Evolutionary conservation across 208 protist genomes (phyloP).

Genomic region (Blechomonas ayalai): DNA sequence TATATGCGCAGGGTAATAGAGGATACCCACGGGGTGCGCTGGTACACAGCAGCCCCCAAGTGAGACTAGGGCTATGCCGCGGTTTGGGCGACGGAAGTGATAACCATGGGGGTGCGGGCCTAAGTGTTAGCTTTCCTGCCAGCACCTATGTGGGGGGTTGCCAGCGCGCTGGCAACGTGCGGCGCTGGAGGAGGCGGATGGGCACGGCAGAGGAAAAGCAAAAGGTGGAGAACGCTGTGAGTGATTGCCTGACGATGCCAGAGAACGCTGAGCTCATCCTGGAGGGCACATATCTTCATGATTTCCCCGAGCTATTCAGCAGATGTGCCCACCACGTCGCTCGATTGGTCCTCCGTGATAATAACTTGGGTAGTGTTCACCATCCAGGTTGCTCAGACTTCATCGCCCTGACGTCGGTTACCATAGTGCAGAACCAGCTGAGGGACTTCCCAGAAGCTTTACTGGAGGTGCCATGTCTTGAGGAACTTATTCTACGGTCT

Average conservation of each 20-base stretch:
- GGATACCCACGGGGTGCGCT: slow-evolving; percentile 29
- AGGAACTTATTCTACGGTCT: slow-evolving; percentile 60
- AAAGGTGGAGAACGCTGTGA: slow-evolving; percentile 3
- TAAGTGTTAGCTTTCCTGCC: not conserved
- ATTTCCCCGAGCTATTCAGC: slow-evolving; percentile 3
- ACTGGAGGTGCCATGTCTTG: slow-evolving; percentile 38
- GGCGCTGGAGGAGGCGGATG: too few relatives aligned
- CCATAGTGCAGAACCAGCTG: slow-evolving; percentile 49
- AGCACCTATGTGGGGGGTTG: too few relatives aligned
- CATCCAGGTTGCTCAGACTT: slow-evolving; percentile 32
- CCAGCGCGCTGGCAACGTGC: too few relatives aligned
- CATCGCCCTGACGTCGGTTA: slow-evolving; percentile 34
- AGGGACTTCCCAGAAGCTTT: slow-evolving; percentile 48
- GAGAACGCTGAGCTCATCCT: slow-evolving; percentile 13
- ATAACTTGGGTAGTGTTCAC: slow-evolving; percentile 21
- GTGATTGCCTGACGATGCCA: not conserved
- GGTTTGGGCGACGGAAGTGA: not conserved
- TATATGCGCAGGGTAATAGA: slow-evolving; percentile 39
- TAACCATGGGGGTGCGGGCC: not conserved
- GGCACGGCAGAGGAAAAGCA: too few relatives aligned
- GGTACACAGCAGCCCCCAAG: not conserved
- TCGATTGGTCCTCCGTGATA: slow-evolving; percentile 30
- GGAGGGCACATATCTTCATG: slow-evolving; percentile 11
- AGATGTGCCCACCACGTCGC: slow-evolving; percentile 15
- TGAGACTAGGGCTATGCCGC: not conserved